Percentiles rank a stretch among this genome's conserved stretches.
Evolutionary conservation across 2,329 filamentous ascomycete genomes (phyloP).

Genomic region (Mycosphaerella sp.): DNA sequence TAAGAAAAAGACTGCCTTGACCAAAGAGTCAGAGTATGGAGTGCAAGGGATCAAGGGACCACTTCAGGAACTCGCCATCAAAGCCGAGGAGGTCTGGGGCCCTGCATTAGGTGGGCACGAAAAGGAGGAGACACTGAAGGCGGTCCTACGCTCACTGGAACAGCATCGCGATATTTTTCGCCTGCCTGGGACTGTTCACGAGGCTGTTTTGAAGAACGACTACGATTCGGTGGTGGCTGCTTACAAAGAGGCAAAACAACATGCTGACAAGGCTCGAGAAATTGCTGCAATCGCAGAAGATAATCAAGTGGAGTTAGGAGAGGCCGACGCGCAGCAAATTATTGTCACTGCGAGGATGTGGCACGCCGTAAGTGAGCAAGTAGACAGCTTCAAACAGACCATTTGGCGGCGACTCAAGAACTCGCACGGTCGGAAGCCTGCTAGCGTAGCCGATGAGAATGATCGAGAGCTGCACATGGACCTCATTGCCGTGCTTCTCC

Average conservation of each 20-base stretch:
- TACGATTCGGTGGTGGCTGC: slow-evolving; percentile 83
- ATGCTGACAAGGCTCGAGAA: slow-evolving; percentile 69
- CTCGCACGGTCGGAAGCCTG: slow-evolving; percentile 25
- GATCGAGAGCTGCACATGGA: slow-evolving; percentile 80
- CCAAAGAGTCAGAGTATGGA: slow-evolving; percentile 89
- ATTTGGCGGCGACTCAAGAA: slow-evolving; percentile 68
- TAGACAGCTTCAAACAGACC: slow-evolving; percentile 80
- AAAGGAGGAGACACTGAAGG: slow-evolving; percentile 80
- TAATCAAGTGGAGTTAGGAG: slow-evolving; percentile 50
- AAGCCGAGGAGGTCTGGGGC: slow-evolving; percentile 96
- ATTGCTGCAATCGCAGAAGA: slow-evolving; percentile 55
- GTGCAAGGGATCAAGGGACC: slow-evolving; percentile 82
- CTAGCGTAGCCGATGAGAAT: slow-evolving; percentile 32
- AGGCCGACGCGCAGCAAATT: slow-evolving; percentile 77
- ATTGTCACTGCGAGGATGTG: slow-evolving; percentile 89
- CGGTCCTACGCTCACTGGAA: slow-evolving; percentile 68
- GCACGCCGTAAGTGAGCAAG: slow-evolving; percentile 84
- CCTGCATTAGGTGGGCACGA: slow-evolving; percentile 86
- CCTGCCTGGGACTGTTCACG: slow-evolving; percentile 67
- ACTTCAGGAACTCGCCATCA: slow-evolving; percentile 80
- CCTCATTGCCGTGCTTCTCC: slow-evolving; percentile 79
- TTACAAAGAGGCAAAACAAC: slow-evolving; percentile 74
- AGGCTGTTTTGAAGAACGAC: slow-evolving; percentile 84
- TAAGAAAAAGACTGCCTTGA: slow-evolving; percentile 79
- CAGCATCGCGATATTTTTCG: slow-evolving; percentile 77